A percentile compares a stretch with the other conserved stretches of the same genome.
Conservation (phyloP, 2,329 filamentous ascomycete genomes). For the Aspergillus puulaauensis region DNA sequence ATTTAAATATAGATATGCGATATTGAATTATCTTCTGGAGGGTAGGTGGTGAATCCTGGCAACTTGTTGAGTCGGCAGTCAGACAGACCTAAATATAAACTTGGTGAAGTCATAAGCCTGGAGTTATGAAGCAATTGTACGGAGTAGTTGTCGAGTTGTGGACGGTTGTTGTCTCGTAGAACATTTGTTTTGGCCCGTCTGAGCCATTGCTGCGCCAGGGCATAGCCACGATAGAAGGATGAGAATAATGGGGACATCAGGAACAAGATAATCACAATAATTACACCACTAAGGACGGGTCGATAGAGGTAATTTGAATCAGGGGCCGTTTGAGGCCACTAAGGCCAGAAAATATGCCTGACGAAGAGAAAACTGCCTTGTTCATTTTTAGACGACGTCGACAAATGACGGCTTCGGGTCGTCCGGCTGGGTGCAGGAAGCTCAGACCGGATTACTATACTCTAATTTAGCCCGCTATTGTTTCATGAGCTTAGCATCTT, state of each 20-base stretch:
- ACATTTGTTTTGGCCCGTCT: conserved; percentile 16
- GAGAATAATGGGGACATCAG: background rate
- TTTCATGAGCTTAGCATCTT: background rate
- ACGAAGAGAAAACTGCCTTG: conserved; percentile 11
- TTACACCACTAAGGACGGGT: background rate
- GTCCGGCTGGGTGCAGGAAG: background rate
- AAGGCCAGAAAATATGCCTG: conserved; percentile 12
- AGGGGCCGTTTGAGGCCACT: conserved; percentile 6
- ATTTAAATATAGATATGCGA: conserved; percentile 4
- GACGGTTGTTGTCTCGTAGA: conserved; percentile 8
- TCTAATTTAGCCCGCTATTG: background rate
- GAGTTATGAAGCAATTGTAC: conserved; percentile 4
- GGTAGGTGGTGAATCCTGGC: too few relatives aligned
- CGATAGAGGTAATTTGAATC: background rate
- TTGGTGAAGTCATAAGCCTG: background rate
- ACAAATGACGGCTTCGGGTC: conserved; percentile 4
- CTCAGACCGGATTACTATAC: background rate
- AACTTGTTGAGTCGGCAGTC: background rate
- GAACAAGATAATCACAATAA: conserved; percentile 1
- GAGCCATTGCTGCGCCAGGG: conserved; percentile 23
- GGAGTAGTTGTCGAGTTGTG: background rate
- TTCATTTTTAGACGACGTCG: conserved; percentile 9
- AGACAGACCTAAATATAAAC: background rate
- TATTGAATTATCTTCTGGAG: background rate
- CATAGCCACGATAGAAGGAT: conserved; percentile 19